Evolutionary conservation across 495 filamentous ascomycete species (phyloP).

Genomic region (Penicillium ucsense): DNA sequence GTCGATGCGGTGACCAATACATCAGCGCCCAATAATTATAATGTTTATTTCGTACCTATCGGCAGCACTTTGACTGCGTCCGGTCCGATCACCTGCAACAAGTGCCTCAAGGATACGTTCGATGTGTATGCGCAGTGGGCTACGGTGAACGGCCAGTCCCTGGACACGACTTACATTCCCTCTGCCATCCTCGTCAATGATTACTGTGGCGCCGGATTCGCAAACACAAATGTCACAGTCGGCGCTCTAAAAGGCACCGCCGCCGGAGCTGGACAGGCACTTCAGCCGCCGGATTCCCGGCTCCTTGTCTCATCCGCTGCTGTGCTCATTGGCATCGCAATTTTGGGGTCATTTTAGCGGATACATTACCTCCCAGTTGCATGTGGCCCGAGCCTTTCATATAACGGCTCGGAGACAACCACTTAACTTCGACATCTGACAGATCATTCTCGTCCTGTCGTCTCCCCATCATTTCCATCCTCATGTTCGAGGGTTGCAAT

Average conservation of each 20-base stretch:
- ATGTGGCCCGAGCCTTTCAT: too few relatives aligned
- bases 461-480: too few relatives aligned
- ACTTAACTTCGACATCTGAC: too few relatives aligned
- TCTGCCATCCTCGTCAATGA: conserved; percentile 58
- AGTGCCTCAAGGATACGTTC: conserved; percentile 66
- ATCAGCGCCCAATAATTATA: conserved; percentile 54
- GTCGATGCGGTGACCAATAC: conserved; percentile 74
- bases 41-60: conserved; percentile 77
- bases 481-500: neutral
- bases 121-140: conserved; percentile 53
- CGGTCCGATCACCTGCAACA: conserved; percentile 54
- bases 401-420: too few relatives aligned
- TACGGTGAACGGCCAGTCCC: conserved; percentile 44
- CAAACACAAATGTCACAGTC: conserved; percentile 46
- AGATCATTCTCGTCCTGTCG: too few relatives aligned
- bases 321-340: conserved; percentile 1
- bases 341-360: conserved; percentile 1
- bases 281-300: neutral
- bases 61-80: conserved; percentile 54
- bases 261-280: conserved; percentile 6
- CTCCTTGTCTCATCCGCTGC: neutral
- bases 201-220: conserved; percentile 54
- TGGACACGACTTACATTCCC: conserved; percentile 48
- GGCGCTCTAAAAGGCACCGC: conserved; percentile 12
- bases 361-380: neutral